Conservation (phyloP, 495 filamentous ascomycete species). For the Cetradonia linearis region DNA sequence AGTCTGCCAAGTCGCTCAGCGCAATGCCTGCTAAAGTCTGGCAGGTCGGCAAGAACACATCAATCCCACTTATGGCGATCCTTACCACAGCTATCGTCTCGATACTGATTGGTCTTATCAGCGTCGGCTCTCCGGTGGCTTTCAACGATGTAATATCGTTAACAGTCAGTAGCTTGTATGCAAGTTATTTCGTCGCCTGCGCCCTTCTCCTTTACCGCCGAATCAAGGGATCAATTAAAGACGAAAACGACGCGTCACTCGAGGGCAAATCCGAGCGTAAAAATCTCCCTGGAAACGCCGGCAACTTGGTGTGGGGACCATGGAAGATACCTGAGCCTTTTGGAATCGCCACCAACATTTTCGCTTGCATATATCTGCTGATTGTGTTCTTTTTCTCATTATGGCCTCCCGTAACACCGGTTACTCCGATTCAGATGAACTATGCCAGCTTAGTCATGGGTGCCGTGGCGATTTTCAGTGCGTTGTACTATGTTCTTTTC, state of each 20-base stretch:
- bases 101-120: conserved; percentile 34
- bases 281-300: conserved; percentile 13
- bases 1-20: conserved; percentile 16
- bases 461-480: conserved; percentile 18
- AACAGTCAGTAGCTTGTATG: conserved; percentile 27
- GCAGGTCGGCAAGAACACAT: conserved; percentile 29
- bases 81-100: conserved; percentile 37
- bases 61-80: conserved; percentile 43
- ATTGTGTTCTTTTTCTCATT: conserved; percentile 27
- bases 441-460: conserved; percentile 30
- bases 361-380: too few species aligned
- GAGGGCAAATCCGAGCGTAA: too few species aligned
- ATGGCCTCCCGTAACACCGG: conserved; percentile 25
- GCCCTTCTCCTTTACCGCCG: conserved; percentile 17
- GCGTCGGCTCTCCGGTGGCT: conserved; percentile 38
- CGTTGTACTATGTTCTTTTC: conserved; percentile 4
- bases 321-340: conserved; percentile 21
- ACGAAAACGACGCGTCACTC: not conserved
- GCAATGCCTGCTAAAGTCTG: not conserved
- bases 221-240: not conserved
- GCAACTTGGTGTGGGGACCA: conserved; percentile 23
- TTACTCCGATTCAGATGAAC: conserved; percentile 30
- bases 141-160: conserved; percentile 41
- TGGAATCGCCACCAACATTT: conserved; percentile 29
- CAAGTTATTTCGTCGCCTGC: conserved; percentile 31